Evolutionary conservation across 352 stramenopile genomes (phyloP).

Genomic region (Pythium monospermum): DNA sequence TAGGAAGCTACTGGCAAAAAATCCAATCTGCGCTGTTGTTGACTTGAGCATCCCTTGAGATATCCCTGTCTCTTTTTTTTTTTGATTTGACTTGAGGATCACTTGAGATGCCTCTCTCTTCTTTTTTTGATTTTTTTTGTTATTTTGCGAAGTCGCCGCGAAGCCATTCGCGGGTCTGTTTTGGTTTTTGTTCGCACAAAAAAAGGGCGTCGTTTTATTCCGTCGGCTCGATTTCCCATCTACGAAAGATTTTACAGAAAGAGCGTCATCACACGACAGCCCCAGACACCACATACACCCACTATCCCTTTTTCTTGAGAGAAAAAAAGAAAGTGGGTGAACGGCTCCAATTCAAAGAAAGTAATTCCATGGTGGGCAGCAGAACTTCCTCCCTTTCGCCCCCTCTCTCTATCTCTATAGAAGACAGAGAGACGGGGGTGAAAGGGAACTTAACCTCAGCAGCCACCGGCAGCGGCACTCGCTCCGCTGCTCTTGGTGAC

Average conservation of each 20-base stretch:
- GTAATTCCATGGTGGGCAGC: too few species aligned
- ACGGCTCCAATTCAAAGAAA: background rate
- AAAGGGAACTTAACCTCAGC: conserved; percentile 90
- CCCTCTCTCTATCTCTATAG: background rate
- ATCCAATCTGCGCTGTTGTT: too few species aligned
- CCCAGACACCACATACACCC: conserved; percentile 17
- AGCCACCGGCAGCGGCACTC: conserved; percentile 89
- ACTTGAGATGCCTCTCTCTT: too few species aligned
- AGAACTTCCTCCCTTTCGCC: conserved; percentile 20
- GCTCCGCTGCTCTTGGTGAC: conserved; percentile 94
- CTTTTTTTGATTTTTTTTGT: too few species aligned
- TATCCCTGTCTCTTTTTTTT: background rate
- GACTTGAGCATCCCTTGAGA: too few species aligned
- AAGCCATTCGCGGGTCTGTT: conserved; percentile 2
- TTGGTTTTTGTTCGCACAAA: background rate
- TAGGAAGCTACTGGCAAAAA: too few species aligned
- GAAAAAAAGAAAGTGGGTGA: background rate
- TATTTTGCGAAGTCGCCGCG: conserved; percentile 10
- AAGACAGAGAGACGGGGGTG: conserved; percentile 13
- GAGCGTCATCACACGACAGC: conserved; percentile 67
- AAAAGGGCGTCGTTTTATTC: conserved; percentile 28
- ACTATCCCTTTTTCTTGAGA: background rate
- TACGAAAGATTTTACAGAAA: conserved; percentile 62
- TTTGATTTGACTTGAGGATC: too few species aligned
- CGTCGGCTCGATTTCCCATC: conserved; percentile 72